Evolutionary conservation across 2,329 filamentous ascomycete species (phyloP).

Genomic region (Arthroderma uncinatum): DNA sequence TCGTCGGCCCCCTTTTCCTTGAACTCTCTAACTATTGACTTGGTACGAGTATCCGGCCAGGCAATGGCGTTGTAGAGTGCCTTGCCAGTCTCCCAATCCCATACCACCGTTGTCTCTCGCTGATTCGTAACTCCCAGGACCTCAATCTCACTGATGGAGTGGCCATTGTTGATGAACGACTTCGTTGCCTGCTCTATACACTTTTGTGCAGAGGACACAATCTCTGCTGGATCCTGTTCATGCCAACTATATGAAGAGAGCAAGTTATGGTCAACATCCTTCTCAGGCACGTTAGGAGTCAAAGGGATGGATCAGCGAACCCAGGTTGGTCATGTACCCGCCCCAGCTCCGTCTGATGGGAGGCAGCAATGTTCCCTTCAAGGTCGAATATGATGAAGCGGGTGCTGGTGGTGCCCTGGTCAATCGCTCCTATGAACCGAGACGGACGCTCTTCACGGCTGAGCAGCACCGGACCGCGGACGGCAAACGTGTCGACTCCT

Average conservation of each 20-base stretch:
- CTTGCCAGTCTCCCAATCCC: slow-evolving; percentile 71
- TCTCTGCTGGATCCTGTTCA: slow-evolving; percentile 71
- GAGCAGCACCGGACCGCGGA: neutral
- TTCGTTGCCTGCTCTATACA: slow-evolving; percentile 69
- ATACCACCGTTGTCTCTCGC: slow-evolving; percentile 75
- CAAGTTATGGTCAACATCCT: too few species aligned
- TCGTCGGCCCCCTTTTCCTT: slow-evolving; percentile 58
- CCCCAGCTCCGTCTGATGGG: slow-evolving; percentile 76
- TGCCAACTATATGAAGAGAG: slow-evolving; percentile 68
- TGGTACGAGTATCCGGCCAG: slow-evolving; percentile 79
- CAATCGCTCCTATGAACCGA: slow-evolving; percentile 72
- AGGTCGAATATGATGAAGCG: slow-evolving; percentile 85
- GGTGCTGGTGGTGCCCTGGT: slow-evolving; percentile 82
- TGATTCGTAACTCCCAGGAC: slow-evolving; percentile 82
- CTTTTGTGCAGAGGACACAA: slow-evolving; percentile 61
- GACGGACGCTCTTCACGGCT: neutral
- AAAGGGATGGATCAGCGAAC: slow-evolving; percentile 41
- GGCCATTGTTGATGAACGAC: slow-evolving; percentile 59
- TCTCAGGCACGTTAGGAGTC: too few species aligned
- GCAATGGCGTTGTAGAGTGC: slow-evolving; percentile 75
- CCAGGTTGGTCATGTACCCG: slow-evolving; percentile 77
- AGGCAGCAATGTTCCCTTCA: slow-evolving; percentile 63
- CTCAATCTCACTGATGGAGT: slow-evolving; percentile 56
- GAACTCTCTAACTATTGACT: slow-evolving; percentile 63
- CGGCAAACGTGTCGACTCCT: neutral